Evolutionary conservation across 2,329 filamentous ascomycete genomes (phyloP), one percentile per base, ranked within the genome.

Genomic region (Pseudogymnoascus sp.): DNA sequence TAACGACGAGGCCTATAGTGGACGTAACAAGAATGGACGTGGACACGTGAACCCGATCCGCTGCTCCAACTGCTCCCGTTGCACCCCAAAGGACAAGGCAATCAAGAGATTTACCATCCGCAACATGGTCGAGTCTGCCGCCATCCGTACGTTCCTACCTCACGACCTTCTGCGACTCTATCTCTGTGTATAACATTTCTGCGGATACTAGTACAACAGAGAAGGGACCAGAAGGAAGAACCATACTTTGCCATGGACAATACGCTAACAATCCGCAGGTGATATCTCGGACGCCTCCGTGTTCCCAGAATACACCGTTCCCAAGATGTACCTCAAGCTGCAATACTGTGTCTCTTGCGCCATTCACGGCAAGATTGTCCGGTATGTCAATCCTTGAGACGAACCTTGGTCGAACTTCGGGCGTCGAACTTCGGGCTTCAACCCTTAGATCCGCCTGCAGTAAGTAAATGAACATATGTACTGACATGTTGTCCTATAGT

Each of bases 311-410:
- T 99, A 99, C 87, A 93, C 92, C 74, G 93, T 99, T 77, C 95
- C 95, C 83, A 99, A 99, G 91, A 99, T 99, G 96, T 99, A 99
- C 91, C 86, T 99, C 84, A 99, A 99, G 90, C 89, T 99, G 81
- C 95, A 99, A 86, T 99, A 99, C 91, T 99, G 95, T 82, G 95
- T 99, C 78, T 98, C 93, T 82, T 99, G 95, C 84, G 95, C 95
- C 78, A 99, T 99, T 73, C 95, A 99, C 87, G 95, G 95, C 87
- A 99, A 99, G 90, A 99, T 99, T 81, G 96, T 99, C 82, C 93
- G 95, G 93, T 98, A 95, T 82, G 93, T 87, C 79, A 38, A 62
- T 65, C 67, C 76, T 80, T 80, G 76, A 81, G 81, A 83, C 78
- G 83, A 85, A 76, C 83, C 83, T 85, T 85, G 82, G 82, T 79